phyloP scores from a whole-genome alignment of 495 filamentous ascomycete genomes.

The Lichenothelia convexa region DNA sequence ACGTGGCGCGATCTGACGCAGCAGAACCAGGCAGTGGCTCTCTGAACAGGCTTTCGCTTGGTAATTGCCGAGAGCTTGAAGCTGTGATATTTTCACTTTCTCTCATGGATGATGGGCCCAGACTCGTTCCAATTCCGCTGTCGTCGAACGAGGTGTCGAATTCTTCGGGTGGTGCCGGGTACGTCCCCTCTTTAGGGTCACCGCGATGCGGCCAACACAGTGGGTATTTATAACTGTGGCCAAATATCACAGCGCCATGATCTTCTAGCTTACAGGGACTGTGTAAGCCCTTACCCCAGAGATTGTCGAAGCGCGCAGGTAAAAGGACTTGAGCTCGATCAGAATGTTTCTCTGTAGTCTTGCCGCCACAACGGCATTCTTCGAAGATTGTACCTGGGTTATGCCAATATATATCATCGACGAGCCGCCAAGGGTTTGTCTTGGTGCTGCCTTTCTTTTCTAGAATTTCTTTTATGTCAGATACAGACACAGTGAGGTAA shows the following conservation, averaged over 20 bases:
- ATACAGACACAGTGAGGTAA: conserved; percentile 15
- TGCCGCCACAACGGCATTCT: conserved; percentile 6
- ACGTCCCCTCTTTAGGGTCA: background rate
- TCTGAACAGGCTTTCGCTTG: too few species aligned
- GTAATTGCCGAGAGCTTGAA: too few species aligned
- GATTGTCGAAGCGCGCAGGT: background rate
- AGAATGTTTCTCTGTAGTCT: background rate
- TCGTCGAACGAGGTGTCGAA: too few species aligned
- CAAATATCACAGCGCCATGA: conserved; percentile 8
- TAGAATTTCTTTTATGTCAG: conserved; percentile 13
- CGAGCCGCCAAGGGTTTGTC: conserved; percentile 3
- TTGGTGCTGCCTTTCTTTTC: conserved; percentile 3
- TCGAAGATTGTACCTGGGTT: conserved; percentile 8
- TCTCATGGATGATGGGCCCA: too few species aligned
- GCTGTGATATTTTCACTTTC: too few species aligned
- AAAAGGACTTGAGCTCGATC: conserved; percentile 9
- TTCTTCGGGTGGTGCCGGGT: too few species aligned
- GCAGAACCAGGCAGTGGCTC: too few species aligned
- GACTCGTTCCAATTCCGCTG: too few species aligned
- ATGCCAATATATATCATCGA: conserved; percentile 9
- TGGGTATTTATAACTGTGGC: conserved; percentile 5
- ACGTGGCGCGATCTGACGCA: too few species aligned
- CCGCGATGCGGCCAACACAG: conserved; percentile 1
- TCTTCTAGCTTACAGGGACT: background rate
- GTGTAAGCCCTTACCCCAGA: too few species aligned